Evolutionary conservation across 345 rosid genomes (phyloP).

Genomic region (Populus simonii): DNA sequence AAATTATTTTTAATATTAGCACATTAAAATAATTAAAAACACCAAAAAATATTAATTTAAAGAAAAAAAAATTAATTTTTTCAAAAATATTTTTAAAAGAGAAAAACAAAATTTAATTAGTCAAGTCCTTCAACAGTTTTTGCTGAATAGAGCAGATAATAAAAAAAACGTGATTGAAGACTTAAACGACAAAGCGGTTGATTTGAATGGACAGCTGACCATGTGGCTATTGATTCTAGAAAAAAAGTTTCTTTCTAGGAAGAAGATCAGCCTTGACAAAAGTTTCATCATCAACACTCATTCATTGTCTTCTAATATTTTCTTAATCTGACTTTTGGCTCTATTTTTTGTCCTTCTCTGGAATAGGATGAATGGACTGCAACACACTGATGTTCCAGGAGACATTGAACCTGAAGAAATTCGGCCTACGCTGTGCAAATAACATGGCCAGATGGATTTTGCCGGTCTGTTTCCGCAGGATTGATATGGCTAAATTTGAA

Average conservation of each 20-base stretch:
- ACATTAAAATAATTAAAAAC: too few species aligned
- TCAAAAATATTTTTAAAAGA: background rate
- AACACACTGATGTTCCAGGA: slow-evolving; percentile 67
- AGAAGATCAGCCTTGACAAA: background rate
- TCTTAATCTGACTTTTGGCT: background rate
- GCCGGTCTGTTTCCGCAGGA: slow-evolving; percentile 44
- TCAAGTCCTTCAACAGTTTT: background rate
- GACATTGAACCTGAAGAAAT: slow-evolving; percentile 89
- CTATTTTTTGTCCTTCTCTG: background rate
- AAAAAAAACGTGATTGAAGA: background rate
- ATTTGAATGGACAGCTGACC: background rate
- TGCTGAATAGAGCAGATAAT: background rate
- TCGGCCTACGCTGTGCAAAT: slow-evolving; percentile 82
- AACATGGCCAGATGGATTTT: slow-evolving; percentile 97
- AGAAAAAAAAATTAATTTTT: too few species aligned
- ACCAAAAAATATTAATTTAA: too few species aligned
- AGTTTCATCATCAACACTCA: background rate
- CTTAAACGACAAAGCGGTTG: slow-evolving; percentile 4
- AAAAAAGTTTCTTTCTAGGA: slow-evolving; percentile 10
- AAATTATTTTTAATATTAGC: too few species aligned
- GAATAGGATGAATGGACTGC: slow-evolving; percentile 91
- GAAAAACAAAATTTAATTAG: background rate
- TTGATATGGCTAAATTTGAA: background rate
- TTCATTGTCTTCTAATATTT: background rate
- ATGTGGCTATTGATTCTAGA: slow-evolving; percentile 5